Conservation (phyloP, 2,329 filamentous ascomycete genomes). For the Aspergillus awamori region DNA sequence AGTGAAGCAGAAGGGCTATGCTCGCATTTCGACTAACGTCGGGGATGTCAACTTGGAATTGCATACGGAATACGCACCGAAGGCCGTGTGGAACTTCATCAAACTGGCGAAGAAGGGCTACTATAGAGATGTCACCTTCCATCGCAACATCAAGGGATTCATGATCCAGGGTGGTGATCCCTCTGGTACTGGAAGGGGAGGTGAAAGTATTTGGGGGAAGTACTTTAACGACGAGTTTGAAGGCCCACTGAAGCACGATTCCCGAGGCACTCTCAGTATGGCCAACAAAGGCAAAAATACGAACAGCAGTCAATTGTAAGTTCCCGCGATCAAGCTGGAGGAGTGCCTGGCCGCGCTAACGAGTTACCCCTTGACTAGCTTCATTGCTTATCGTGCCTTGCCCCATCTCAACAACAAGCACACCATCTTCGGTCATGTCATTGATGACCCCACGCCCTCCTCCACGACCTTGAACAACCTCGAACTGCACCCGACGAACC, state of each 20-base stretch:
- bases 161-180: constrained; percentile 99
- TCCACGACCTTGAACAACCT: constrained; percentile 65
- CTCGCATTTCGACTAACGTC: constrained; percentile 80
- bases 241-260: constrained; percentile 80
- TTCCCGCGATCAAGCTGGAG: background rate
- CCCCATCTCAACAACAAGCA: constrained; percentile 93
- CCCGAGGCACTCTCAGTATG: constrained; percentile 83
- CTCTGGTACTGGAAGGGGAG: constrained; percentile 87
- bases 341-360: background rate
- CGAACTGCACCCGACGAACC: constrained; percentile 75
- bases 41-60: constrained; percentile 88
- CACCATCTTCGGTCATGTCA: constrained; percentile 89
- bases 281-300: constrained; percentile 99
- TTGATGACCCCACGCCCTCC: constrained; percentile 63
- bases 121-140: constrained; percentile 81
- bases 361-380: constrained; percentile 47
- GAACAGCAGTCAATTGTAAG: constrained; percentile 82
- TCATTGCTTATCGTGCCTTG: constrained; percentile 83
- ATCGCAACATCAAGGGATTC: constrained; percentile 92
- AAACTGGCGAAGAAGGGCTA: constrained; percentile 85
- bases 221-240: constrained; percentile 94
- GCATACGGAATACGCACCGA: constrained; percentile 86
- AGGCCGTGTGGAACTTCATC: constrained; percentile 96
- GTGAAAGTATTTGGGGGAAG: constrained; percentile 88
- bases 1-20: constrained; percentile 89